Percentiles rank a stretch among this genome's conserved stretches.
Conservation (phyloP, 140 eudicot species). For the Ambrosia hybrid region DNA sequence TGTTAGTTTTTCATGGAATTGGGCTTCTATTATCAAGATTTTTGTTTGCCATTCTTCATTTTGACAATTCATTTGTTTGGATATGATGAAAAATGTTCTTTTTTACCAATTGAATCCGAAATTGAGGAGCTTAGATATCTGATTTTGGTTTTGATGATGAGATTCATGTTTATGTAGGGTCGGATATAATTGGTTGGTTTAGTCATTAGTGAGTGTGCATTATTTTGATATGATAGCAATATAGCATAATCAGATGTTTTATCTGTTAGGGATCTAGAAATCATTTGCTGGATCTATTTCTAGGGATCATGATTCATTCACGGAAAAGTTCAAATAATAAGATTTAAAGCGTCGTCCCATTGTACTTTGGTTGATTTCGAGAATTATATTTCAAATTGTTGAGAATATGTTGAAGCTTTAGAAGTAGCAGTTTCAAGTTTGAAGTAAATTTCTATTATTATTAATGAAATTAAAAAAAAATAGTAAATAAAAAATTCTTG, state of each 20-base stretch:
- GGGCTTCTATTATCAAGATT: background rate
- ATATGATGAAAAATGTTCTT: constrained; percentile 6
- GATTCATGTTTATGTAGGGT: constrained; percentile 1
- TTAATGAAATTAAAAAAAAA: background rate
- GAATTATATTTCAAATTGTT: constrained; percentile 5
- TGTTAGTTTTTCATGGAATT: background rate
- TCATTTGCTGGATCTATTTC: background rate
- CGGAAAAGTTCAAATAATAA: background rate
- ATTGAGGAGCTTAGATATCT: background rate
- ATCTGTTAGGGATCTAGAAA: constrained; percentile 2
- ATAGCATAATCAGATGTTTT: background rate
- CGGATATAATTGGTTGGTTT: constrained; percentile 6
- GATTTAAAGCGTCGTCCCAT: background rate
- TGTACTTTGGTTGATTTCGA: background rate
- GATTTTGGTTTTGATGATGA: background rate
- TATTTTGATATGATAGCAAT: constrained; percentile 12
- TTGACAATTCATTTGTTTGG: constrained; percentile 9
- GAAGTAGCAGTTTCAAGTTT: constrained; percentile 6
- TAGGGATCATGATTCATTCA: background rate
- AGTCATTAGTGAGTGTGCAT: background rate
- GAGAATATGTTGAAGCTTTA: background rate
- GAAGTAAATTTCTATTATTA: background rate
- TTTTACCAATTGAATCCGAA: background rate
- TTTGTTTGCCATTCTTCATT: too few relatives aligned
- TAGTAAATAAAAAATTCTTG: background rate